Evolutionary conservation across 352 stramenopile genomes (phyloP).

Genomic region (Thraustochytrium sp.): DNA sequence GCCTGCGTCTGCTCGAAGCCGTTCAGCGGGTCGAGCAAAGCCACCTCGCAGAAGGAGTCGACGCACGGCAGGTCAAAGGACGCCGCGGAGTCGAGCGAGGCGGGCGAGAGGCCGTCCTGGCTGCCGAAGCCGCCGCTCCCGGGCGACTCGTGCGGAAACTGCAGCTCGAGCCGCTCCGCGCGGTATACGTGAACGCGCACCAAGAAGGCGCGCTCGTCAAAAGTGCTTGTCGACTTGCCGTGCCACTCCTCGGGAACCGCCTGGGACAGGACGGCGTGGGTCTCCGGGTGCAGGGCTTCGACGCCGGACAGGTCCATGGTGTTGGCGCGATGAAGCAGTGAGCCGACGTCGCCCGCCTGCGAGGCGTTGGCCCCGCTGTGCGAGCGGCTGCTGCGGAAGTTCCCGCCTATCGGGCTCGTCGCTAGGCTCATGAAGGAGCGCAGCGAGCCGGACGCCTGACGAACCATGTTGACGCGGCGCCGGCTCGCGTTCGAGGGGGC

Average conservation of each 20-base stretch:
- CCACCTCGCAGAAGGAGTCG: constrained; percentile 20
- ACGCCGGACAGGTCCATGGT: not conserved
- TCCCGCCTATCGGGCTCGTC: not conserved
- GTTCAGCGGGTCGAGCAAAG: not conserved
- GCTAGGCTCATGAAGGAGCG: constrained; percentile 5
- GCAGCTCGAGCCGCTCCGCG: not conserved
- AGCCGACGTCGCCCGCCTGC: not conserved
- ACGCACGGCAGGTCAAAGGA: constrained; percentile 2
- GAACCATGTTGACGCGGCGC: not conserved
- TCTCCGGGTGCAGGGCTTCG: not conserved
- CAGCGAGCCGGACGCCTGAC: constrained; percentile 23
- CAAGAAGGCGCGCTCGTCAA: constrained; percentile 7
- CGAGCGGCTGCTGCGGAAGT: not conserved
- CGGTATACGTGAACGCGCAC: constrained; percentile 4
- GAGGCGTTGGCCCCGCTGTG: not conserved
- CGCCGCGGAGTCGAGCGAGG: not conserved
- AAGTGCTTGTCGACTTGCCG: not conserved
- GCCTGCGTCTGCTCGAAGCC: not conserved
- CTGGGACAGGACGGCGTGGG: not conserved
- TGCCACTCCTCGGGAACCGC: constrained; percentile 13
- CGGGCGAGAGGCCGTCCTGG: not conserved
- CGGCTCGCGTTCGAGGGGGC: not conserved
- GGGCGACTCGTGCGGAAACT: not conserved
- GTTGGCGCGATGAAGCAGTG: not conserved
- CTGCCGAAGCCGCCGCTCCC: not conserved